Base-by-base conservation (phyloP, 306 rosid species). In the Lathyrus sativus region DNA sequence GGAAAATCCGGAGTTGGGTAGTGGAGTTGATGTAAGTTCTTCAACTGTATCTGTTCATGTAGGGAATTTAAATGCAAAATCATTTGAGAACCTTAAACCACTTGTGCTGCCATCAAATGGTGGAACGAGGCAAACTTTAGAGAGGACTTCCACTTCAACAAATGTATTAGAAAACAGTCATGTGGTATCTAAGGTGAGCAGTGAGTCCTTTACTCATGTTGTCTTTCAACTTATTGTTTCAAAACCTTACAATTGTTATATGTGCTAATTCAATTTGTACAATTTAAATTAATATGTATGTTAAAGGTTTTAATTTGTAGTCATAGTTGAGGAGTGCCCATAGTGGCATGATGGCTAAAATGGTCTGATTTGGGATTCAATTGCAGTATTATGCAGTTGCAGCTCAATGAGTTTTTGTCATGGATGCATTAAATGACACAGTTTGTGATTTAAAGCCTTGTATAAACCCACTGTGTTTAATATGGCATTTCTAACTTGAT, bases 121-220 rank as follows among this genome's bases (percentile, higher is more conserved):
- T 71, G 83, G 63, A 67, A 51, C 1, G 59, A 72, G 51, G 75
- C 74, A 68, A 62, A 26, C 71, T n/a, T 68, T 77, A 70, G 80
- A 80, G 78, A 82, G 74, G 72, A 56, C 71, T 58, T 69, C 79
- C 62, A 71, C 64, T 58, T 77, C 73, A 6, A 68, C 64, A 58
- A 80, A 77, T 70, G 66, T 75, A 15, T 55, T 44, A 46, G 86
- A 77, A 55, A 65, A 72, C 18, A 59, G 71, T 75, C 79, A 74
- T 55, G 69, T 60, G 62, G 41, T 73, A 44, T 65, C 85, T 71
- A 85, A 84, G 96, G 99, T 88, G 57, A 81, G 89, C 71, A 29
- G 11, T 15, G 68, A 28, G 70, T 72, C 12, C 18, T 50, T 22
- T 49, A 43, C 64, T 74, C 22, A 14, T 50, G 31, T 55, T 74